A percentile compares a stretch with the other conserved stretches of the same genome.
These are phyloP conservation scores for Francoa sonchifolia DNA, from an alignment of 441 rosid genomes.

Conservation along the genomic window DNA sequence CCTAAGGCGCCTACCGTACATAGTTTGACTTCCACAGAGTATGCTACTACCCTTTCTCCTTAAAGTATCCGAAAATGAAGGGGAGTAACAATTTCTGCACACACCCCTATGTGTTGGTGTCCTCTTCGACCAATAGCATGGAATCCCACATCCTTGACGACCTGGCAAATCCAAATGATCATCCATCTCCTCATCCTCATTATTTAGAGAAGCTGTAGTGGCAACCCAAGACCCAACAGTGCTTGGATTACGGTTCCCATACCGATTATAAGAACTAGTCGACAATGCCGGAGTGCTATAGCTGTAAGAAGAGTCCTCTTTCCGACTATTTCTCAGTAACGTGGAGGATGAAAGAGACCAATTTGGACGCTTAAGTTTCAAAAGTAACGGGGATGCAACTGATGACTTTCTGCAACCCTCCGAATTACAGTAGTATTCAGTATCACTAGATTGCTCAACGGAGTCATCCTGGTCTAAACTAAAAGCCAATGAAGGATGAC, in stretches of 20 bases:
- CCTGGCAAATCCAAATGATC: conserved; percentile 75
- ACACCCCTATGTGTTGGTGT: conserved; percentile 59
- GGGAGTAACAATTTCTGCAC: conserved; percentile 79
- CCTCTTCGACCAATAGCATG: conserved; percentile 88
- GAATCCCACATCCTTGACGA: conserved; percentile 86
- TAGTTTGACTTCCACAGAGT: conserved; percentile 61
- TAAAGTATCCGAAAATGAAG: conserved; percentile 81
- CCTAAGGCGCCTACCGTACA: conserved; percentile 37
- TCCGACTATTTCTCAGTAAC: conserved; percentile 34
- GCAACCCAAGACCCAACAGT: conserved; percentile 86
- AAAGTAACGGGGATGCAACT: conserved; percentile 57
- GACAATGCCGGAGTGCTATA: conserved; percentile 86
- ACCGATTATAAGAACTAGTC: conserved; percentile 58
- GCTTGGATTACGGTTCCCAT: conserved; percentile 47
- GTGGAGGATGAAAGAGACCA: conserved; percentile 54
- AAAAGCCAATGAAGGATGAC: conserved; percentile 30
- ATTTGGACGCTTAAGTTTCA: conserved; percentile 45
- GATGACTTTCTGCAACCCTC: conserved; percentile 50
- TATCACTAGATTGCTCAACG: conserved; percentile 55
- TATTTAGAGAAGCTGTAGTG: conserved; percentile 60
- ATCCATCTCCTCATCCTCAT: conserved; percentile 62
- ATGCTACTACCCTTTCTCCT: conserved; percentile 85
- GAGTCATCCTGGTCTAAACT: conserved; percentile 36
- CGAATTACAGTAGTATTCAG: conserved; percentile 49
- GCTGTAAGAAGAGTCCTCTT: conserved; percentile 67